Evolutionary conservation across 2,329 filamentous ascomycete genomes (phyloP), one percentile per base, ranked within the genome.

Genomic region (Domatiomyces globalis): DNA sequence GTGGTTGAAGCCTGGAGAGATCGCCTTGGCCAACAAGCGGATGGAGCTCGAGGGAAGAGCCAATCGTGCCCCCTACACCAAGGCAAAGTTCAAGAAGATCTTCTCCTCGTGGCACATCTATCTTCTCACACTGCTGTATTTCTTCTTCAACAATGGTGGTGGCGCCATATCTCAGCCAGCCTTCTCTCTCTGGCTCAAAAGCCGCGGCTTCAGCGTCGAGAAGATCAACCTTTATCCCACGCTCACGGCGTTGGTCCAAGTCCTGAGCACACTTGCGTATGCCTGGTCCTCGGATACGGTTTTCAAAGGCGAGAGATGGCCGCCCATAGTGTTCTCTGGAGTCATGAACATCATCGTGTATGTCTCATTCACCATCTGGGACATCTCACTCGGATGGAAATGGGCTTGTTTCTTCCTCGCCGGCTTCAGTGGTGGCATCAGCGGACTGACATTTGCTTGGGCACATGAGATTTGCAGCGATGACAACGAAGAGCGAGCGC

Each of bases 31-130:
- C 0, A 66, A 69, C 49, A 71, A 71, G 54, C 64, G 75, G 22
- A 77, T 78, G 74, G 56, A 71, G 54, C 59, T 72, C 4, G 73
- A 76, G 62, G 71, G 74, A 17, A 63, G 75, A 9, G 63, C 69
- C 53, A 62, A 67, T 19, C 62, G 71, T 49, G 62, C 66, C 45
- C 71, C 71, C 0, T 75, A 73, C 56, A 75, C 72, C 0, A 67
- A 65, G 49, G 61, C 65, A 2, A 83, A 80, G 63, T 59, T 84
- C 42, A 72, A 71, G 63, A 77, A 74, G 58, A 83, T 84, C 17
- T 76, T 83, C 51, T 70, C 71, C 0, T 77, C 75, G 5, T 84
- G 81, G 81, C 80, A 81, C 55, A 77, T 84, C 1, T 84, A 80
- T 51, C 57, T 74, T 0, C 66, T 85, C 2, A 73, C 72, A 0